Evolutionary conservation across 2,329 filamentous ascomycete species (phyloP).

Genomic region (Colletotrichum truncatum): DNA sequence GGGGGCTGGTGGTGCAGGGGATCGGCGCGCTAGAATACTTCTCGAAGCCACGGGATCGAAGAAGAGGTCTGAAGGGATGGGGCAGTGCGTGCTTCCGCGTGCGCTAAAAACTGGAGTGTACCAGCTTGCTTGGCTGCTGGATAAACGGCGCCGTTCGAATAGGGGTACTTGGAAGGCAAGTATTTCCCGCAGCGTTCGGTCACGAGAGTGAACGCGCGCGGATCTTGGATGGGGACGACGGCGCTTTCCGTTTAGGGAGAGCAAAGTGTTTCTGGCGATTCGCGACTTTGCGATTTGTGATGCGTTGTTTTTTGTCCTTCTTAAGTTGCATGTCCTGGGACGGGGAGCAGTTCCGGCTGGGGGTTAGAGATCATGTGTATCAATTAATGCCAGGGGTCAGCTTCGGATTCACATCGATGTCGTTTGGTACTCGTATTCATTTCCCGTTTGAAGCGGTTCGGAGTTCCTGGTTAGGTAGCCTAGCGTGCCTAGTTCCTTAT

Average conservation of each 20-base stretch:
- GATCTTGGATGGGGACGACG: background rate
- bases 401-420: background rate
- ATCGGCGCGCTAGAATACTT: slow-evolving; percentile 17
- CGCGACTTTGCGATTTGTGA: background rate
- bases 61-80: background rate
- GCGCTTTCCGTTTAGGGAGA: background rate
- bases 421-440: background rate
- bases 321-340: background rate
- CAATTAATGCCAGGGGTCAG: background rate
- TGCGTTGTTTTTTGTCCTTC: background rate
- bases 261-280: background rate
- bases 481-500: background rate
- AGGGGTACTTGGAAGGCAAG: background rate
- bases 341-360: background rate
- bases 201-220: background rate
- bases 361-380: background rate
- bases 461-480: background rate
- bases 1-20: background rate
- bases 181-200: background rate
- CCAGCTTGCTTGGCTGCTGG: background rate
- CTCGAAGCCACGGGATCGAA: slow-evolving; percentile 3
- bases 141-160: background rate
- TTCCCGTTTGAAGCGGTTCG: background rate
- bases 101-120: no score
- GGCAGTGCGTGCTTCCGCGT: background rate